These are phyloP conservation scores for Fusarium sp. DNA, from an alignment of 2,329 filamentous ascomycete genomes.

Conservation along the genomic window DNA sequence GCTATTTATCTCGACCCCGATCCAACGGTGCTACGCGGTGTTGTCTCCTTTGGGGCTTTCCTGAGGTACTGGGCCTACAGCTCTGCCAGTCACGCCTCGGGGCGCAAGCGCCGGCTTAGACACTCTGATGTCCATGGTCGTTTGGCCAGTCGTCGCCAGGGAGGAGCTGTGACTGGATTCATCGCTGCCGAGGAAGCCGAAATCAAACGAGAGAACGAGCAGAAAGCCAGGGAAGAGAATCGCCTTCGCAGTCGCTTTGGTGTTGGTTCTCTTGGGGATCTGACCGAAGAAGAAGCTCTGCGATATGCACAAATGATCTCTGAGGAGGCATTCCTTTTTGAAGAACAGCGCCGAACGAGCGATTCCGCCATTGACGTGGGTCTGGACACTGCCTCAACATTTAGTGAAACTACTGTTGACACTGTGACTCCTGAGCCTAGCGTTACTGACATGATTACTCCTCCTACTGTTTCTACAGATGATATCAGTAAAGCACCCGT, in stretches of 20 bases:
- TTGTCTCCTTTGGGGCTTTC: constrained; percentile 88
- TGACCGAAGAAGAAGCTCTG: constrained; percentile 75
- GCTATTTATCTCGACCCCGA: constrained; percentile 91
- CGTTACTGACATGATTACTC: constrained; percentile 57
- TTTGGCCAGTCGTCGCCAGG: constrained; percentile 64
- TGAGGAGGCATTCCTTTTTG: constrained; percentile 68
- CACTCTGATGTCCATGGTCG: constrained; percentile 72
- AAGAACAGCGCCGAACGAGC: constrained; percentile 68
- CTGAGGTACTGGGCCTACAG: constrained; percentile 95
- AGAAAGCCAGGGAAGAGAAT: constrained; percentile 74
- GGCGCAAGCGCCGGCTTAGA: constrained; percentile 82
- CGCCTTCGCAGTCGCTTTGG: constrained; percentile 86
- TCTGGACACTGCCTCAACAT: constrained; percentile 58
- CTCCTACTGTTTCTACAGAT: constrained; percentile 28
- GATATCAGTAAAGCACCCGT: constrained; percentile 4
- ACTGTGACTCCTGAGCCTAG: constrained; percentile 69
- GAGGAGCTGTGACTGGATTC: constrained; percentile 80
- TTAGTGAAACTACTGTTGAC: constrained; percentile 57
- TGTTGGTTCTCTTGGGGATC: constrained; percentile 74
- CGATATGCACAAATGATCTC: constrained; percentile 76
- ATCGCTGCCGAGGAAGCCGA: constrained; percentile 90
- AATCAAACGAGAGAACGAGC: constrained; percentile 78
- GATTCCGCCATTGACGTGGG: constrained; percentile 64
- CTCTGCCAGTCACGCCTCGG: constrained; percentile 80
- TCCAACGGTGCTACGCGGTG: constrained; percentile 84